phyloP scores from a whole-genome alignment of 495 filamentous ascomycete species.

The Podospora bellae-mahoneyi region DNA sequence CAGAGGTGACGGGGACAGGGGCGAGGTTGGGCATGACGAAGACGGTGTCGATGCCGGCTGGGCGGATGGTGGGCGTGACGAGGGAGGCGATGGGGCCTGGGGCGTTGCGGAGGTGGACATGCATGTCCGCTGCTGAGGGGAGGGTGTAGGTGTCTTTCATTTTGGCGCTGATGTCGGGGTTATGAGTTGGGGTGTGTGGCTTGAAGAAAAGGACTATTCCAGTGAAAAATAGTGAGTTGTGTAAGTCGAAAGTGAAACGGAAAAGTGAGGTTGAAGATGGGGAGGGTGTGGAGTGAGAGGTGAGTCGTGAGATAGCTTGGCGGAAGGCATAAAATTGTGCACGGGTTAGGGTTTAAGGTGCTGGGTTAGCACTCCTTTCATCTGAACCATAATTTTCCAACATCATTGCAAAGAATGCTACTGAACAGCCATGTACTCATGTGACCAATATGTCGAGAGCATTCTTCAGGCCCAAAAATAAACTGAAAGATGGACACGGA shows the following conservation, averaged over 20 bases:
- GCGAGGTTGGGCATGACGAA: slow-evolving; percentile 61
- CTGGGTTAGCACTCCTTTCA: background rate
- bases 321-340: background rate
- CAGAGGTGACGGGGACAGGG: slow-evolving; percentile 68
- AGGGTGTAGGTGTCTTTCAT: slow-evolving; percentile 54
- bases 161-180: slow-evolving; percentile 6
- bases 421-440: background rate
- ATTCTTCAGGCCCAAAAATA: background rate
- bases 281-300: background rate
- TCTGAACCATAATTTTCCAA: background rate
- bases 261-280: slow-evolving; percentile 6
- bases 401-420: background rate
- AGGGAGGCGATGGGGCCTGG: slow-evolving; percentile 71
- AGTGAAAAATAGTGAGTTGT: background rate
- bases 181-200: background rate
- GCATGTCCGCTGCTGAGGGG: slow-evolving; percentile 63
- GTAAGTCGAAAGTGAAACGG: background rate
- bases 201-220: background rate
- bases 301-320: slow-evolving; percentile 1
- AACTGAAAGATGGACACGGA: background rate
- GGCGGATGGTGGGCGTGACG: slow-evolving; percentile 70
- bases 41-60: slow-evolving; percentile 64
- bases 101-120: slow-evolving; percentile 67
- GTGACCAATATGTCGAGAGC: background rate
- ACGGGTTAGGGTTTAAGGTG: background rate